Percentiles rank a stretch among this genome's conserved stretches.
phyloP scores from a whole-genome alignment of 1,284 basidiomycete genomes.

The Cryptococcus deneoformans region DNA sequence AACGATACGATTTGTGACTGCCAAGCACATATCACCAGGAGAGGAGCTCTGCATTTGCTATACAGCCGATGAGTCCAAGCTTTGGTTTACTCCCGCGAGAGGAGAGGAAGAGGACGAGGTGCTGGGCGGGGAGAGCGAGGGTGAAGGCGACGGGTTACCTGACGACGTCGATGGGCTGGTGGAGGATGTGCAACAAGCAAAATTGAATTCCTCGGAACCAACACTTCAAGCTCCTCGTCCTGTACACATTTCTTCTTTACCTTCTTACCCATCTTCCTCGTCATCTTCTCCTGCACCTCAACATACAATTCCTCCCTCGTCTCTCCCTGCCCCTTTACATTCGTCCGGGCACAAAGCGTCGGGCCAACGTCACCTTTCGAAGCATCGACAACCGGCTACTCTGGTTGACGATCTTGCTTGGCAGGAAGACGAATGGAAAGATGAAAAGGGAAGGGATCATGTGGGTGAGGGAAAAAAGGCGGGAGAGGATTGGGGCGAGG shows the following conservation, averaged over 20 bases:
- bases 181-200: neutral
- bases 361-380: neutral
- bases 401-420: constrained; percentile 31
- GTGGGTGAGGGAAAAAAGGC: constrained; percentile 4
- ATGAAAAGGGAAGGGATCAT: constrained; percentile 10
- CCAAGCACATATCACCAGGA: constrained; percentile 24
- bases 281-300: neutral
- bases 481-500: constrained; percentile 17
- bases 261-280: neutral
- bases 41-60: constrained; percentile 49
- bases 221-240: constrained; percentile 5
- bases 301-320: neutral
- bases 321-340: neutral
- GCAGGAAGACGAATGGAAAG: constrained; percentile 17
- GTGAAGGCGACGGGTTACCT: neutral
- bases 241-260: neutral
- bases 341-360: neutral
- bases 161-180: neutral
- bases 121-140: constrained; percentile 5
- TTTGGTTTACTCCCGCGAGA: constrained; percentile 41
- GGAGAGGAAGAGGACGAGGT: neutral
- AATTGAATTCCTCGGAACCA: neutral
- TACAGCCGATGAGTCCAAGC: constrained; percentile 45
- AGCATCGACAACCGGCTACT: constrained; percentile 11
- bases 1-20: constrained; percentile 39